A percentile compares a stretch with the other conserved stretches of the same genome.
phyloP scores from a whole-genome alignment of 768 basidiomycete species.

The Russula olivacea region DNA sequence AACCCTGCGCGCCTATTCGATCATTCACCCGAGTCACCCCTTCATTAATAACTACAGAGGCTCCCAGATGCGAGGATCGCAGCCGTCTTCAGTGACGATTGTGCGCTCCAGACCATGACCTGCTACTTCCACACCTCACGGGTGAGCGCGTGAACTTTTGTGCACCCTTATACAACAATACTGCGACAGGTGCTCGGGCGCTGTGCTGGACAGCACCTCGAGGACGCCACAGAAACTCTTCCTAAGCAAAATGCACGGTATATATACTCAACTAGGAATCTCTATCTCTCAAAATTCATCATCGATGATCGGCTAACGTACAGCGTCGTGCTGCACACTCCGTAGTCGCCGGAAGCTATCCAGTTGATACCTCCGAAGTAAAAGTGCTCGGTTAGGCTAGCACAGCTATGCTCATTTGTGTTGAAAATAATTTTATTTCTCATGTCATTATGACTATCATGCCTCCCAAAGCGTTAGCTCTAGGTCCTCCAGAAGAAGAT shows the following conservation, averaged over 20 bases:
- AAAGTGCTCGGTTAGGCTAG: constrained; percentile 1
- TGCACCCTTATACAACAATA: not conserved
- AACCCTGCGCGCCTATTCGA: constrained; percentile 22
- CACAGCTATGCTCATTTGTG: constrained; percentile 4
- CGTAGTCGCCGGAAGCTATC: constrained; percentile 10
- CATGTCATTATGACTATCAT: constrained; percentile 10
- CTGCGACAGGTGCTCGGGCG: not conserved
- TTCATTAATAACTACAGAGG: not conserved
- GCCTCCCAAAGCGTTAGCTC: not conserved
- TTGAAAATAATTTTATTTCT: constrained; percentile 2
- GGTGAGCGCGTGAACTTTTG: not conserved
- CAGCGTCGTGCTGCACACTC: constrained; percentile 15
- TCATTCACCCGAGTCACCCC: not conserved
- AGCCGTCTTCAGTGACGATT: not conserved
- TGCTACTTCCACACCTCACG: not conserved
- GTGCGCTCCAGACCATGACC: not conserved
- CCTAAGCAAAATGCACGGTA: constrained; percentile 2
- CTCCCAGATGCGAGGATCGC: not conserved
- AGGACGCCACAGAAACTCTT: constrained; percentile 8
- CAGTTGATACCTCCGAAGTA: constrained; percentile 4
- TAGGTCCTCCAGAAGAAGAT: constrained; percentile 13
- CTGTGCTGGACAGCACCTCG: constrained; percentile 12
- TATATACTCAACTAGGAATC: constrained; percentile 8
- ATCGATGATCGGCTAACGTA: constrained; percentile 22
- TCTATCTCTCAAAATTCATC: not conserved